Evolutionary conservation across 1,139 yeast genomes (phyloP), one percentile per base, ranked within the genome.

Genomic region (Nakaseomyces kungkrabaensis): DNA sequence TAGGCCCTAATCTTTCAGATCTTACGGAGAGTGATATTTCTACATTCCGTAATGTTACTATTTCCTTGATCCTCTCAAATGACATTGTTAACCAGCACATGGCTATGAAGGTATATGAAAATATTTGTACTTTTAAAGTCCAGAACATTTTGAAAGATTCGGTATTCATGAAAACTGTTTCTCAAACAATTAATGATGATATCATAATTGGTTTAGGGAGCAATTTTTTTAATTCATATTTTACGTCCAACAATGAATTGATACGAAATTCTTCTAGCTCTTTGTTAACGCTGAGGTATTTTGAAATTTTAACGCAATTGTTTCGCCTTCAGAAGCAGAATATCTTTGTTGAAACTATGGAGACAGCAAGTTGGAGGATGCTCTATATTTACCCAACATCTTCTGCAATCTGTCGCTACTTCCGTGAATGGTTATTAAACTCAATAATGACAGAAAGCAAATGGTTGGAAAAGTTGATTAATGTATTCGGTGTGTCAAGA

Each of bases 1-100:
- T 77, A 27, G 84, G 84, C 0, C 83, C 83, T 1, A 75, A 71
- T n/a, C 53, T 73, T 13, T 56, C 63, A 1, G 67, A 65, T 43
- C 66, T 61, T 3, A 62, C 52, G 54, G 26, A 31, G 3, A 22
- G 25, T 9, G 48, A 56, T n/a, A 57, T 59, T 31, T 56, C 54
- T 2, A 56, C 59, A 3, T 57, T 68, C 36, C 56, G 49, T 36
- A 63, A 61, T 43, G 48, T 69, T 25, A 52, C 65, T 1, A 49
- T 51, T 36, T 56, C 62, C n/a, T 46, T 63, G 3, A 53, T 61
- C 31, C 51, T 58, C 2, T 60, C 65, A 4, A 61, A 56, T 37
- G 58, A 62, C 45, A 42, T 52, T 5, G 45, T 47, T 7, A 46
- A 64, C 26, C 61, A 62, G 50, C 45, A 60, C 25, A 50, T 61